These are phyloP conservation scores for Ophiostoma pallidulum DNA, from an alignment of 2,329 filamentous ascomycete genomes.

Conservation along the genomic window DNA sequence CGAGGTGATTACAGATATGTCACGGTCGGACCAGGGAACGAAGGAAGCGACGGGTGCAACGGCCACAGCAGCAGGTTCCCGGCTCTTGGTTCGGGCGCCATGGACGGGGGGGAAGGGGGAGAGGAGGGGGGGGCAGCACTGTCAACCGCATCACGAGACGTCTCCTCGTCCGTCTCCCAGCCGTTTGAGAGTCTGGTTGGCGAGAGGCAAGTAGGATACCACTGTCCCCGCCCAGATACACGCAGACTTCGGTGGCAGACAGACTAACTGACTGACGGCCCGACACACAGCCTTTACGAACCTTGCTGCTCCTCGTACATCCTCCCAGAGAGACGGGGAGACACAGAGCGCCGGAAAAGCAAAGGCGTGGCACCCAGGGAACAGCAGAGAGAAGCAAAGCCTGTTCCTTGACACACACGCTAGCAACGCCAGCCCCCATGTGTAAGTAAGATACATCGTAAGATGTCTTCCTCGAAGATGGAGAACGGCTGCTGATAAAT, in stretches of 20 bases:
- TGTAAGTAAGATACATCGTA: not conserved
- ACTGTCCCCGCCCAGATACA: too few relatives aligned
- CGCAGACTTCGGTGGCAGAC: too few relatives aligned
- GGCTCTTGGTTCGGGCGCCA: constrained; percentile 1
- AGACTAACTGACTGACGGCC: too few relatives aligned
- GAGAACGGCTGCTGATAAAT: too few relatives aligned
- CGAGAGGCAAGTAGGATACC: too few relatives aligned
- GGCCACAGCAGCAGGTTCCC: not conserved
- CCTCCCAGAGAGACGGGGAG: too few relatives aligned
- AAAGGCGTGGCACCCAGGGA: not conserved
- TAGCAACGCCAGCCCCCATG: not conserved
- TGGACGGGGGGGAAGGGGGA: not conserved
- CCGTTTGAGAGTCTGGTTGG: too few relatives aligned
- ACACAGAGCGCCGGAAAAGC: too few relatives aligned
- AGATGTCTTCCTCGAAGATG: too few relatives aligned
- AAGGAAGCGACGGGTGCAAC: not conserved
- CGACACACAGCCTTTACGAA: too few relatives aligned
- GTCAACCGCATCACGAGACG: not conserved
- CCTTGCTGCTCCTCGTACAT: too few relatives aligned
- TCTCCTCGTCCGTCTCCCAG: not conserved
- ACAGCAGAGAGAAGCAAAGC: constrained; percentile 1
- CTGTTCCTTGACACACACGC: constrained; percentile 2
- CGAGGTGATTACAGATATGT: constrained; percentile 7
- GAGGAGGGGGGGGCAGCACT: not conserved
- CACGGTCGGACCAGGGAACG: not conserved